Evolutionary conservation across 129 eudicot species (phyloP).

Genomic region (Pittosporum tobira): DNA sequence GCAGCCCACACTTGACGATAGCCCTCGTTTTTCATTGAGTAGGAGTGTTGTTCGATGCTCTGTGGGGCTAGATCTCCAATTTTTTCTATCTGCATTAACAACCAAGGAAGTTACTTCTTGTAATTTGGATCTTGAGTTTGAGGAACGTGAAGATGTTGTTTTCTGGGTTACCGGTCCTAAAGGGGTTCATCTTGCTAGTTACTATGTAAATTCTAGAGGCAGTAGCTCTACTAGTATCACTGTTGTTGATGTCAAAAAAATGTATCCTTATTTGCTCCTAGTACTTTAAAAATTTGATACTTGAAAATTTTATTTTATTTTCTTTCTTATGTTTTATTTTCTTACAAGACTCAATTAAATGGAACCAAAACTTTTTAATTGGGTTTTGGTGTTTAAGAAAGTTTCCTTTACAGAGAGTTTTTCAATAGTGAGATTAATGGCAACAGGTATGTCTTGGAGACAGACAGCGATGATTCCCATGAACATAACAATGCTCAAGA

Average conservation of each 20-base stretch:
- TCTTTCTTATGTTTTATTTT: no score
- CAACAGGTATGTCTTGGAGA: neutral
- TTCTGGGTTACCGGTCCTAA: slow-evolving; percentile 20
- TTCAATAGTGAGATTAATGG: neutral
- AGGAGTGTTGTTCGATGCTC: slow-evolving; percentile 21
- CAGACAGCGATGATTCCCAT: no score
- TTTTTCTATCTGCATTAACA: slow-evolving; percentile 17
- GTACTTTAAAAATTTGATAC: neutral
- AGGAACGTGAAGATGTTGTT: slow-evolving; percentile 15
- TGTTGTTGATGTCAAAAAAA: no score
- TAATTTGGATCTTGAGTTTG: slow-evolving; percentile 26
- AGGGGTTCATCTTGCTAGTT: slow-evolving; percentile 24
- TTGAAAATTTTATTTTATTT: no score
- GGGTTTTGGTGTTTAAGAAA: no score
- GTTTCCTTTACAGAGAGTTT: neutral
- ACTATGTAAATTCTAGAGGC: slow-evolving; percentile 7
- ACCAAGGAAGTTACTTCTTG: slow-evolving; percentile 17
- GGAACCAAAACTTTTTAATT: no score
- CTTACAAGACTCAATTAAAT: no score
- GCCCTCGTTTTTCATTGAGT: no score
- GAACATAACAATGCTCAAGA: neutral
- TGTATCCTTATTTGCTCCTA: neutral
- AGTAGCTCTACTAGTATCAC: slow-evolving; percentile 6
- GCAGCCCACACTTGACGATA: slow-evolving; percentile 28
- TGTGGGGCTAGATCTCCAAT: slow-evolving; percentile 17